Conservation (phyloP, 2,329 filamentous ascomycete genomes). For the Kalaharituber pfeilii region DNA sequence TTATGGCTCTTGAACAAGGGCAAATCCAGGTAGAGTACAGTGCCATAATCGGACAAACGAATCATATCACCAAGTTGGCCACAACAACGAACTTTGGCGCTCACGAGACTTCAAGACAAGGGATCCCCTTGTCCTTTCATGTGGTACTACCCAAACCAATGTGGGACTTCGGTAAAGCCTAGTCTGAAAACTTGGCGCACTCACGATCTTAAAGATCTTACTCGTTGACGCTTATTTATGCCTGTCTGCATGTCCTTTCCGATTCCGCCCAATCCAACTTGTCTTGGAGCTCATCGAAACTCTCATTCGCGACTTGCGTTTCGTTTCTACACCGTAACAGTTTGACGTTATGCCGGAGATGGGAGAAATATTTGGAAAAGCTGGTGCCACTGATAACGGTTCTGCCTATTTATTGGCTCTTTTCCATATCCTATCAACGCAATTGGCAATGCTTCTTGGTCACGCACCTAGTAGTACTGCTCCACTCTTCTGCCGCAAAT, state of each 20-base stretch:
- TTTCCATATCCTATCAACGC: not conserved
- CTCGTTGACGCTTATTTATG: not conserved
- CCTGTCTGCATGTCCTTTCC: not conserved
- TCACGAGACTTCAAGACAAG: slow-evolving; percentile 2
- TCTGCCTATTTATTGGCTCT: not conserved
- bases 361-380: not conserved
- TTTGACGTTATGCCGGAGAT: not conserved
- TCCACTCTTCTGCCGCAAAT: not conserved
- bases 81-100: not conserved
- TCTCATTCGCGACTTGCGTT: not conserved
- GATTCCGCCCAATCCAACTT: not conserved
- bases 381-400: not conserved
- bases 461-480: not conserved
- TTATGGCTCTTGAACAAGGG: no score
- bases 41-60: no score
- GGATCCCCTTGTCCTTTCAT: not conserved
- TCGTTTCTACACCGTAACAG: not conserved
- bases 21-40: no score
- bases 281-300: not conserved
- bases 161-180: not conserved
- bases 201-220: not conserved
- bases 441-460: not conserved
- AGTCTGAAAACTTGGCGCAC: not conserved
- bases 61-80: not conserved
- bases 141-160: not conserved